phyloP scores from a whole-genome alignment of 805 yeast species.

The Clavispora asparagi region DNA sequence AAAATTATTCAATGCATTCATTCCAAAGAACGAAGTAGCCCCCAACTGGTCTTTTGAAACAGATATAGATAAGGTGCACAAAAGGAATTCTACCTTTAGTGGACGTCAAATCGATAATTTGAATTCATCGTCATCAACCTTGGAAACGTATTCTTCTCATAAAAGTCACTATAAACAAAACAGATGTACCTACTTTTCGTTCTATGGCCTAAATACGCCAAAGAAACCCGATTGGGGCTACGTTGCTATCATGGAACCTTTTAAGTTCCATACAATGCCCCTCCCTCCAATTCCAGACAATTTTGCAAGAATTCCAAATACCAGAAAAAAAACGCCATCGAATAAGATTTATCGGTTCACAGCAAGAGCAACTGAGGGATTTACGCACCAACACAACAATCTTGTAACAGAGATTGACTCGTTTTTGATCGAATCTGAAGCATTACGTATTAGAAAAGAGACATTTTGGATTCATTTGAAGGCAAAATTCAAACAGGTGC shows the following conservation, averaged over 20 bases:
- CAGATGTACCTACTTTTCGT: background rate
- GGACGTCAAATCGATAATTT: background rate
- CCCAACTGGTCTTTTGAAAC: background rate
- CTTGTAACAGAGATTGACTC: background rate
- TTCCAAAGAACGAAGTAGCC: constrained; percentile 5
- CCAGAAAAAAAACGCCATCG: background rate
- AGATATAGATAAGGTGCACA: background rate
- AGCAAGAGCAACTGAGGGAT: background rate
- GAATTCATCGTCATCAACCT: background rate
- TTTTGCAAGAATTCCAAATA: background rate
- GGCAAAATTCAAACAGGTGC: background rate
- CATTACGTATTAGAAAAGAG: background rate
- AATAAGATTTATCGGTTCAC: background rate
- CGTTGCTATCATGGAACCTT: background rate
- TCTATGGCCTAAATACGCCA: background rate
- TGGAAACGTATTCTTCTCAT: background rate
- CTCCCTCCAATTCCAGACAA: background rate
- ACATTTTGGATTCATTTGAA: background rate
- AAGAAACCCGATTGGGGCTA: background rate
- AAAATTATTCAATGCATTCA: background rate
- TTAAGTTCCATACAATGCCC: background rate
- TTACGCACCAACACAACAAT: background rate
- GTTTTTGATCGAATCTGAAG: background rate
- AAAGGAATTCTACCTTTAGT: background rate
- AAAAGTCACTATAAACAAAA: background rate